Percentiles rank a stretch among this genome's conserved stretches.
phyloP scores from a whole-genome alignment of 2,329 filamentous ascomycete species.

The Colletotrichum liaoningense region DNA sequence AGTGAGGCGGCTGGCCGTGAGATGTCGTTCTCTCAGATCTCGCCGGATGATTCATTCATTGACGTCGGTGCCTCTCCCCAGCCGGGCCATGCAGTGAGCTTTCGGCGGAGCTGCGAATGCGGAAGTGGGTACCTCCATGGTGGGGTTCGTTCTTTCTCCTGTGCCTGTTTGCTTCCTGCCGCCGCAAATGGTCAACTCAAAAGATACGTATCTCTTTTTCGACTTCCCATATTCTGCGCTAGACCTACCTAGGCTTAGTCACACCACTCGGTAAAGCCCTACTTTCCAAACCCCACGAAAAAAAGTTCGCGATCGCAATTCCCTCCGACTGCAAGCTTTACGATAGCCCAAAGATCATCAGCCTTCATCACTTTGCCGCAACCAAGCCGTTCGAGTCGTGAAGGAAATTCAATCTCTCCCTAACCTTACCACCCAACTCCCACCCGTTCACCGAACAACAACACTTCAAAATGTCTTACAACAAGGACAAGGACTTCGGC shows the following conservation, averaged over 20 bases:
- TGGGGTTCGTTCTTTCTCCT: neutral
- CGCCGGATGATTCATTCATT: slow-evolving; percentile 57
- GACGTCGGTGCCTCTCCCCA: neutral
- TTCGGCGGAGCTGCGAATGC: slow-evolving; percentile 16
- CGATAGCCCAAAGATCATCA: slow-evolving; percentile 39
- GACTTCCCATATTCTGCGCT: neutral
- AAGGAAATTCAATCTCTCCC: slow-evolving; percentile 59
- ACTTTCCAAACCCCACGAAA: slow-evolving; percentile 34
- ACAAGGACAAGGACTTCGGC: slow-evolving; percentile 96
- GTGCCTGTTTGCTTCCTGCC: neutral
- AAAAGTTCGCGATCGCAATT: slow-evolving; percentile 37
- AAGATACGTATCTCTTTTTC: slow-evolving; percentile 1
- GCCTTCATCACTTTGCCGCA: slow-evolving; percentile 86
- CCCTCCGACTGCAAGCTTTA: slow-evolving; percentile 25
- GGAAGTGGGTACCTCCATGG: slow-evolving; percentile 7
- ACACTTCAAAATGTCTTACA: slow-evolving; percentile 82
- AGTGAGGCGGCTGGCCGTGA: neutral
- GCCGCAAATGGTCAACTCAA: neutral
- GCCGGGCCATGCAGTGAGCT: slow-evolving; percentile 19
- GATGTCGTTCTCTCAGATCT: slow-evolving; percentile 36
- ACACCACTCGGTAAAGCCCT: slow-evolving; percentile 32
- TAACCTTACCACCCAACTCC: slow-evolving; percentile 30
- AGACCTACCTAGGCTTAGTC: neutral
- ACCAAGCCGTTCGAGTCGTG: slow-evolving; percentile 83
- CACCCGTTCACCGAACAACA: slow-evolving; percentile 37